phyloP scores from a whole-genome alignment of 805 yeast species.

The Yamadazyma phyllophila region DNA sequence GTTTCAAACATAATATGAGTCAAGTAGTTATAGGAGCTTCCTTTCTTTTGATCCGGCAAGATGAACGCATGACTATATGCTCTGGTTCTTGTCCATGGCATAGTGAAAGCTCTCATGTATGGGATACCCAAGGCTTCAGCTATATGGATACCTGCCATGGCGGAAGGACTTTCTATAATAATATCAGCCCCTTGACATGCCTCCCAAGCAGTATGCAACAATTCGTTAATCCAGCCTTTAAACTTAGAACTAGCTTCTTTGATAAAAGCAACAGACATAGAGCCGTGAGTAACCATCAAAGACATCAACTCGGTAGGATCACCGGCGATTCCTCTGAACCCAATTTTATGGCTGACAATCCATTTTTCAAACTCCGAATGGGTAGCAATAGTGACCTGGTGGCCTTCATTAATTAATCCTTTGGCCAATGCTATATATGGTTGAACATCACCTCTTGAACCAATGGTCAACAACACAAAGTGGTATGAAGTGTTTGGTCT shows the following conservation, averaged over 20 bases:
- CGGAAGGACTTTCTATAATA: conserved; percentile 91
- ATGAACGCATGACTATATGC: conserved; percentile 96
- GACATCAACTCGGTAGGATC: conserved; percentile 91
- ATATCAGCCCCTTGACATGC: conserved; percentile 85
- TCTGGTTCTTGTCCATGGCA: conserved; percentile 97
- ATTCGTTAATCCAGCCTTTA: conserved; percentile 76
- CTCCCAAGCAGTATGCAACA: conserved; percentile 73
- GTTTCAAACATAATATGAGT: conserved; percentile 93
- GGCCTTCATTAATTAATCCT: conserved; percentile 79
- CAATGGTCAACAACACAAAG: conserved; percentile 79
- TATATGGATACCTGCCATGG: conserved; percentile 93
- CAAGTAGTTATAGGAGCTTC: conserved; percentile 88
- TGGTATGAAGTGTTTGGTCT: conserved; percentile 54
- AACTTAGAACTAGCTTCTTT: conserved; percentile 81
- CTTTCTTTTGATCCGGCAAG: conserved; percentile 89
- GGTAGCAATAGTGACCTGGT: conserved; percentile 78
- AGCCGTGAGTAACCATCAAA: conserved; percentile 87
- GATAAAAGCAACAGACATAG: conserved; percentile 77
- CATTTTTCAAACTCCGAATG: conserved; percentile 79
- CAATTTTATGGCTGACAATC: conserved; percentile 65
- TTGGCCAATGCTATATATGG: conserved; percentile 90
- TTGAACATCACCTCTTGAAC: conserved; percentile 96
- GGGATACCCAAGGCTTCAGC: conserved; percentile 91
- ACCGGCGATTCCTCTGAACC: conserved; percentile 79
- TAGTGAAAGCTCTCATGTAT: conserved; percentile 91